Evolutionary conservation across 805 yeast species (phyloP), one percentile per base, ranked within the genome.

Genomic region (Wickerhamiella domercqiae): DNA sequence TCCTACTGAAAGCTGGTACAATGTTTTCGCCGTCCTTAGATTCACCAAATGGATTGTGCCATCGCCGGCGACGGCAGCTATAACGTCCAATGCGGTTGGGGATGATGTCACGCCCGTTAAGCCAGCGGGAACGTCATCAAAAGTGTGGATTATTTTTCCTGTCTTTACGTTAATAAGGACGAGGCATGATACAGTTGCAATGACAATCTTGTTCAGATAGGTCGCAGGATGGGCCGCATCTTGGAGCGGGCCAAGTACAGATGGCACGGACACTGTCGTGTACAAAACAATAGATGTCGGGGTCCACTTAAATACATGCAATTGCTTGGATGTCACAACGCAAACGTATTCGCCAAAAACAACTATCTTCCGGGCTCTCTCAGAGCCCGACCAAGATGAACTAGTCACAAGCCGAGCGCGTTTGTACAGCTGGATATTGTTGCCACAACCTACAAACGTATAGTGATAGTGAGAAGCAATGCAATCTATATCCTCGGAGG

Each of bases 211-310:
- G 63, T 90, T 90, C 51, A 93, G 58, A 54, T 87, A 86, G 0
- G 99, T 87, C 21, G 96, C 86, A 35, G 87, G 77, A 56, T 90
- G 99, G 7, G 72, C 51, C 15, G 79, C 46, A 31, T 74, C 76
- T 7, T 78, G 75, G 14, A 90, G 67, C 5, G 65, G 67, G 17
- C 94, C 95, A 46, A 78, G 75, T 13, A 75, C 57, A n/a, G 67
- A 57, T 20, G 75, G 70, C 35, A 73, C 53, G 31, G 61, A 58
- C 36, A 86, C 57, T 13, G 74, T 63, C 3, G 93, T 73, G 57
- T 84, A 78, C 39, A 68, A 67, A 47, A 72, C 78, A n/a, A 76
- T 67, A 15, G 71, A 73, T 55, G 58, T 59, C 4, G 62, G 51
- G 26, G 50, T 40, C 51, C 70, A 71, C 49, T 68, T 71, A 62